Base-by-base conservation (phyloP, 306 rosid species). In the Cucumis cinereus region DNA sequence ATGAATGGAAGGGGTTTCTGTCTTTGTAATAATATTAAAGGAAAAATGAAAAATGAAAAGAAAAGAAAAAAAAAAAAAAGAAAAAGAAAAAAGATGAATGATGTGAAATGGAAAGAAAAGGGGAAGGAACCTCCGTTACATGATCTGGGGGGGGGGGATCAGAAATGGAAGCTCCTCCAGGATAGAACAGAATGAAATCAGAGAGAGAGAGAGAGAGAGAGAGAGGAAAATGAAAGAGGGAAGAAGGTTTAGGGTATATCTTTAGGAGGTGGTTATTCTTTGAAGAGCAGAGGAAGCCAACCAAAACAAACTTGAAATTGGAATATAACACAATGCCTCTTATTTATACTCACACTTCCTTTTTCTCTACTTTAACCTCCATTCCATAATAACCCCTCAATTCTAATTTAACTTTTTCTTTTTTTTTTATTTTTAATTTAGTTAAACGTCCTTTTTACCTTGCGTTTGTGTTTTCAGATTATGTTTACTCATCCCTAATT, bases 251-350 rank as follows among this genome's bases (percentile, higher is more conserved):
- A n/a, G 84, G 88, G 85, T 71, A 77, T 52, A 80, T 83, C 82
- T 84, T 89, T 79, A 86, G 80, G 75, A 78, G 90, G 77, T 81
- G 85, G 93, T 89, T 88, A 83, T 90, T 86, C 83, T 81, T 76
- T 50, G 84, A 56, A 59, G 69, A 81, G 28, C 70, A 74, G 77
- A 78, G 76, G 57, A 73, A 52, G 75, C 76, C 77, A 80, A 60
- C 8, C 1, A 52, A 52, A 49, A 71, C 85, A 79, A 79, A 87
- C 47, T 77, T 75, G 74, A 82, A 80, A 16, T 80, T 82, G 86
- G 88, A 50, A 50, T 50, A 1, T 16, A 50, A 1, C 53, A 47
- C 53, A 4, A 15, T 6, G 20, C 8, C 79, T 91, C 83, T 83
- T 89, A 88, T 89, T 88, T 93, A 90, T 93, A 88, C 6, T 1